Evolutionary conservation across 2,329 filamentous ascomycete species (phyloP), one percentile per base, ranked within the genome.

Genomic region (Pestalotiopsis sp.): DNA sequence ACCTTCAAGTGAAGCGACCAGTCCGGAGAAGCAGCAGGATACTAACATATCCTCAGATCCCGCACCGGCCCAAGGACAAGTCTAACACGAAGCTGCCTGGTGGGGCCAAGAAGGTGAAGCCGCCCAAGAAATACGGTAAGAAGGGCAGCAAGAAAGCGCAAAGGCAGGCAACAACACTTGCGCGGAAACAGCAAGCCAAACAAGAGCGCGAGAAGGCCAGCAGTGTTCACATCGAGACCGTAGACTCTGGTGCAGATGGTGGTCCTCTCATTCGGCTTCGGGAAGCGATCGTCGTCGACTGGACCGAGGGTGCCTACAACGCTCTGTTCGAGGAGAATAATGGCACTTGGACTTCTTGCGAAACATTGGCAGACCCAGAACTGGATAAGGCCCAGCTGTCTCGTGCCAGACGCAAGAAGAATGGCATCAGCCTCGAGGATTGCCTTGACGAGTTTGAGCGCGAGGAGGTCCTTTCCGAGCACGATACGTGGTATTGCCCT

Each of bases 401-500:
- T 66, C 91, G 95, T 49, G 84, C 85, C 63, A 84, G 83, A 69
- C 91, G 94, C 7, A 87, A 86, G 74, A 92, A 91, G 79, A 86
- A 90, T 66, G 96, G 96, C 36, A 91, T 98, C 72, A 91, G 90
- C 0, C 86, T 99, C 4, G 92, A 96, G 25, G 94, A 98, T 74
- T 99, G 96, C 77, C 88, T 99, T 67, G 92, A 95, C 69, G 96
- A 98, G 80, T 98, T 97, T 73, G 93, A 96, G 76, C 95, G 95
- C 78, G 93, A 95, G 69, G 96, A 99, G 80, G 90, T 97, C 14
- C 84, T 99, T 4, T 98, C 95, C 0, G 94, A 98, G 78, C 93
- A 97, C 76, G 97, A 99, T 78, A 95, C 94, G 69, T 99, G 96
- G 96, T 98, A 97, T 78, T 99, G 96, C 77, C 95, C 94, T 68